These are phyloP conservation scores for Sclerotinia nivalis DNA, from an alignment of 2,329 filamentous ascomycete species.

Conservation along the genomic window DNA sequence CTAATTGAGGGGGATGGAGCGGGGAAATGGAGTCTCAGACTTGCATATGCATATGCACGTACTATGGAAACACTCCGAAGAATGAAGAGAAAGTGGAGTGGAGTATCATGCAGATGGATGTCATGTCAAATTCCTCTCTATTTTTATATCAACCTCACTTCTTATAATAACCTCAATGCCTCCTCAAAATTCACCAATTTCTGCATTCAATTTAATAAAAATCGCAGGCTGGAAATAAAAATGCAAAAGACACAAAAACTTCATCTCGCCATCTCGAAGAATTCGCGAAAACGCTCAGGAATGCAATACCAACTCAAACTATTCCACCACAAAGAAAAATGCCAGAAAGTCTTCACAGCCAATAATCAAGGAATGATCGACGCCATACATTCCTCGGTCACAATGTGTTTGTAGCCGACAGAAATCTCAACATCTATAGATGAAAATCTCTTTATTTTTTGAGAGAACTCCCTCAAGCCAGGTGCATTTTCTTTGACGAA, in stretches of 20 bases:
- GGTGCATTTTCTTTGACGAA: not conserved
- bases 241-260: not conserved
- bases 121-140: constrained; percentile 14
- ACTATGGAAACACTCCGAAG: constrained; percentile 10
- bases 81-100: constrained; percentile 4
- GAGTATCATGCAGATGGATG: not conserved
- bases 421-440: not conserved
- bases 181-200: not conserved
- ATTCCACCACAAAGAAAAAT: constrained; percentile 5
- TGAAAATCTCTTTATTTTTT: constrained; percentile 1
- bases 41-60: constrained; percentile 20
- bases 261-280: constrained; percentile 5
- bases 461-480: constrained; percentile 8
- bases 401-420: constrained; percentile 20
- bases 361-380: constrained; percentile 6
- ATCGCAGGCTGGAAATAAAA: not conserved
- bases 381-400: constrained; percentile 19
- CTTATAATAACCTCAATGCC: not conserved
- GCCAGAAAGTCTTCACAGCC: not conserved
- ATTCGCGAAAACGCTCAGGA: constrained; percentile 14
- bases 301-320: not conserved
- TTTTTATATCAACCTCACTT: constrained; percentile 7
- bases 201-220: not conserved
- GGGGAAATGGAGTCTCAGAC: constrained; percentile 14
- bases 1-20: not conserved